phyloP scores from a whole-genome alignment of 352 stramenopile species.

The Phytophthora tentaculata region DNA sequence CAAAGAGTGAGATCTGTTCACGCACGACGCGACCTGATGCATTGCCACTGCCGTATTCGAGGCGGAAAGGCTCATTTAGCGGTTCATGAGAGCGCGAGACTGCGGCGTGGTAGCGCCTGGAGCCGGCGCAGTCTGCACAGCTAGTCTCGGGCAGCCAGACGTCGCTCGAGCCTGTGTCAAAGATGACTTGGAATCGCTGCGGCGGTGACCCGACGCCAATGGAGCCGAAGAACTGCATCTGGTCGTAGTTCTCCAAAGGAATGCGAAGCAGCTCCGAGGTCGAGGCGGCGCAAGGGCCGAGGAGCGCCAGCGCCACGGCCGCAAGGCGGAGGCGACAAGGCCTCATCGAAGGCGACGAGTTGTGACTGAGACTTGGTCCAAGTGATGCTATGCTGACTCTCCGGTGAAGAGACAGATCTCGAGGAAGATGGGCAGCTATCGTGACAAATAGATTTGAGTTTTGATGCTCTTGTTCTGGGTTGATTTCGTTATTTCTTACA shows the following conservation, averaged over 20 bases:
- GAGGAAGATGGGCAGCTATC: neutral
- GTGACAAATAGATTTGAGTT: conserved; percentile 10
- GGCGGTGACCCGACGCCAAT: conserved; percentile 67
- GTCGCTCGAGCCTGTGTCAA: conserved; percentile 80
- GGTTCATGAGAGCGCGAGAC: conserved; percentile 43
- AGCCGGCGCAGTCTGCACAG: conserved; percentile 54
- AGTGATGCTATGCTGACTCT: conserved; percentile 14
- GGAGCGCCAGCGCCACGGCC: neutral
- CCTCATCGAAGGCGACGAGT: conserved; percentile 9
- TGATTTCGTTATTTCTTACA: too few relatives aligned
- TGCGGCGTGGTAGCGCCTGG: conserved; percentile 43
- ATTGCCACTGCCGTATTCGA: conserved; percentile 77
- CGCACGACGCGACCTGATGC: conserved; percentile 51
- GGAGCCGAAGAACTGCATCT: conserved; percentile 78
- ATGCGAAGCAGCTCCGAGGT: conserved; percentile 50
- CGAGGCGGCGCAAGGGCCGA: neutral
- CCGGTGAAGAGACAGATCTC: conserved; percentile 23
- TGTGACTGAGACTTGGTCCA: conserved; percentile 6
- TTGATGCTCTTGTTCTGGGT: too few relatives aligned
- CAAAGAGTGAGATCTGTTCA: conserved; percentile 54
- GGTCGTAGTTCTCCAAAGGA: conserved; percentile 75
- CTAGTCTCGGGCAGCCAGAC: conserved; percentile 57
- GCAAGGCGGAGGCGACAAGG: conserved; percentile 7
- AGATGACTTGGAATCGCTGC: conserved; percentile 76
- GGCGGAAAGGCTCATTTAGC: conserved; percentile 45